Percentiles rank a stretch among this genome's conserved stretches.
Conservation (phyloP, 179 eudicot genomes). For the Nepenthes alata region DNA sequence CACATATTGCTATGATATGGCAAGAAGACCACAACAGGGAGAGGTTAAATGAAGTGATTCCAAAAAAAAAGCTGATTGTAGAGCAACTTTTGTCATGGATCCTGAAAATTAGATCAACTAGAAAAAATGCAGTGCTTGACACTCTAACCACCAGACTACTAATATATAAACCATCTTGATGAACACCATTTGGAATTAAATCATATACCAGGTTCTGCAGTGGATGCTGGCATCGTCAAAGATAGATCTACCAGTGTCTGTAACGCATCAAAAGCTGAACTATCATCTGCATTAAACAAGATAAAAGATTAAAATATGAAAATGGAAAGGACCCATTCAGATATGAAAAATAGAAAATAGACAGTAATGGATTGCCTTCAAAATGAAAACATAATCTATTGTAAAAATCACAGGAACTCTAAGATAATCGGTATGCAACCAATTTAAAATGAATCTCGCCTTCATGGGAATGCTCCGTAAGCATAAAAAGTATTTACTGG, state of each 20-base stretch:
- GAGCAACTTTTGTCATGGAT: neutral
- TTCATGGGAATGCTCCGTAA: too few relatives aligned
- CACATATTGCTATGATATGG: neutral
- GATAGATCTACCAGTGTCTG: conserved; percentile 83
- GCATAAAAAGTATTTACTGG: too few relatives aligned
- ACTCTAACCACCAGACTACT: too few relatives aligned
- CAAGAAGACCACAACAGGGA: neutral
- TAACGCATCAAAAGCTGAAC: conserved; percentile 67
- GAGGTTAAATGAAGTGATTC: neutral
- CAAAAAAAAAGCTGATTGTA: neutral
- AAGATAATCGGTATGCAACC: too few relatives aligned
- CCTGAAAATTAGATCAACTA: too few relatives aligned
- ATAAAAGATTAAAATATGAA: neutral
- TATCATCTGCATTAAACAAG: conserved; percentile 34
- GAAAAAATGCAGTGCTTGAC: too few relatives aligned
- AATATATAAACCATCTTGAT: too few relatives aligned
- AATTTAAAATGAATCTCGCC: too few relatives aligned
- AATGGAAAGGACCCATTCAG: neutral
- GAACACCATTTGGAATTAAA: neutral
- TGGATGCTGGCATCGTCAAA: conserved; percentile 25
- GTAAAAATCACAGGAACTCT: too few relatives aligned
- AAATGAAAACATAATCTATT: too few relatives aligned
- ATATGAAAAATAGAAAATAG: neutral
- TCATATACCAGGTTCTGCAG: conserved; percentile 22
- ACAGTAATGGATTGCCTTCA: neutral